Conservation (phyloP, 495 filamentous ascomycete genomes). For the Trichoderma erinaceum region DNA sequence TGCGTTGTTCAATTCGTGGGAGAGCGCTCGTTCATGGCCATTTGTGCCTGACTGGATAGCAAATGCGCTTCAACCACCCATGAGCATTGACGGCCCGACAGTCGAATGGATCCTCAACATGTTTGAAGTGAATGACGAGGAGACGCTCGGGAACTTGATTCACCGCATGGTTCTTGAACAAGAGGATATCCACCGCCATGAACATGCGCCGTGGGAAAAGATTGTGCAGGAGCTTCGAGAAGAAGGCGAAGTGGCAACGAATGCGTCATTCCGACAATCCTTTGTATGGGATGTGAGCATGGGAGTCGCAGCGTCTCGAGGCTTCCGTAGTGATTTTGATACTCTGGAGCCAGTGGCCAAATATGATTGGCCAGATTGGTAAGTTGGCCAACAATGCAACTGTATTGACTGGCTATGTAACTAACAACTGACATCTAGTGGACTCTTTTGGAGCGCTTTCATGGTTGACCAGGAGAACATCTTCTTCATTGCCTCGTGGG, state of each 20-base stretch:
- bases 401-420: too few relatives aligned
- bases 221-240: conserved; percentile 21
- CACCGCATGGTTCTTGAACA: conserved; percentile 18
- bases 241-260: conserved; percentile 18
- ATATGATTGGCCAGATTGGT: conserved; percentile 24
- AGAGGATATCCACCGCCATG: conserved; percentile 17
- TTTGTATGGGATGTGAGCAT: conserved; percentile 24
- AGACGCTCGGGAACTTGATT: conserved; percentile 18
- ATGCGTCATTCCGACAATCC: conserved; percentile 20
- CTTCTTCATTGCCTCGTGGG: conserved; percentile 23
- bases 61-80: conserved; percentile 20
- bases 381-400: neutral
- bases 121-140: conserved; percentile 15
- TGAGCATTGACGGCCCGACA: conserved; percentile 25
- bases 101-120: conserved; percentile 22
- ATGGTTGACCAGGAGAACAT: conserved; percentile 21
- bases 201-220: conserved; percentile 21
- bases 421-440: conserved; percentile 12
- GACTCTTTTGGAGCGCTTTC: conserved; percentile 22
- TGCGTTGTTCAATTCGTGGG: conserved; percentile 22
- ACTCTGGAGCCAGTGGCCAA: conserved; percentile 18
- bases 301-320: conserved; percentile 9
- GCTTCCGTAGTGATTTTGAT: conserved; percentile 13
- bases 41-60: conserved; percentile 22
- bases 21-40: conserved; percentile 24